These are phyloP conservation scores for Rubroshorea leprosula DNA, from an alignment of 345 rosid species.

Conservation along the genomic window DNA sequence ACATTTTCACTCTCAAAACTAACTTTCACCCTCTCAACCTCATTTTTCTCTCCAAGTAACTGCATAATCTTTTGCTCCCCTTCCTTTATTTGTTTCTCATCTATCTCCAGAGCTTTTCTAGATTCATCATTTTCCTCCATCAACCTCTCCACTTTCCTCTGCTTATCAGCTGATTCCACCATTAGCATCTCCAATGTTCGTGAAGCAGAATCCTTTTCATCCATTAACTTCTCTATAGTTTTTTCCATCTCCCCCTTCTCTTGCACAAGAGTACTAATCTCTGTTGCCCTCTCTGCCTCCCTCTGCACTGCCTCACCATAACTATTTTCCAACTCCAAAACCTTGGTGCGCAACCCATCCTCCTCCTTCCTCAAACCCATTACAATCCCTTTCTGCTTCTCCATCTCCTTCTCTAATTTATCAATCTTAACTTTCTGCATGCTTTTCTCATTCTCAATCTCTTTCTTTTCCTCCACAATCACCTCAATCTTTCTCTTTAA, in stretches of 20 bases:
- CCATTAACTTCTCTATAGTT: constrained; percentile 25
- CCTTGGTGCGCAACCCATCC: constrained; percentile 23
- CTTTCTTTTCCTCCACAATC: constrained; percentile 33
- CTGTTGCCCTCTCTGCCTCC: constrained; percentile 26
- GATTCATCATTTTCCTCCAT: constrained; percentile 34
- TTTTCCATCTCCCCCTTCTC: constrained; percentile 33
- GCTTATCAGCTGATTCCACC: constrained; percentile 28
- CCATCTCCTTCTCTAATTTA: constrained; percentile 34
- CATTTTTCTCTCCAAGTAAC: constrained; percentile 36
- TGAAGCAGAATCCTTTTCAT: constrained; percentile 23
- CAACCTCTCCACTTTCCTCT: constrained; percentile 28
- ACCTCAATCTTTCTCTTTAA: constrained; percentile 31
- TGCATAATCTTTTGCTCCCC: constrained; percentile 30
- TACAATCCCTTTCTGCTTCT: constrained; percentile 22
- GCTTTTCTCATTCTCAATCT: constrained; percentile 29
- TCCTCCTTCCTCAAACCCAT: constrained; percentile 36
- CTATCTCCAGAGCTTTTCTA: constrained; percentile 2
- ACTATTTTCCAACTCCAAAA: constrained; percentile 44
- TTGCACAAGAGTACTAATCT: constrained; percentile 33
- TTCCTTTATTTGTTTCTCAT: constrained; percentile 16
- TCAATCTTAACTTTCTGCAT: constrained; percentile 22
- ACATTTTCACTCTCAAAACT: constrained; percentile 36
- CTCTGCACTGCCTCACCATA: constrained; percentile 31
- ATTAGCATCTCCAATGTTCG: constrained; percentile 18
- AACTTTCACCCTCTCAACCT: constrained; percentile 34